Base-by-base conservation (phyloP, 805 yeast genomes). In the Yamadazyma sp. region DNA sequence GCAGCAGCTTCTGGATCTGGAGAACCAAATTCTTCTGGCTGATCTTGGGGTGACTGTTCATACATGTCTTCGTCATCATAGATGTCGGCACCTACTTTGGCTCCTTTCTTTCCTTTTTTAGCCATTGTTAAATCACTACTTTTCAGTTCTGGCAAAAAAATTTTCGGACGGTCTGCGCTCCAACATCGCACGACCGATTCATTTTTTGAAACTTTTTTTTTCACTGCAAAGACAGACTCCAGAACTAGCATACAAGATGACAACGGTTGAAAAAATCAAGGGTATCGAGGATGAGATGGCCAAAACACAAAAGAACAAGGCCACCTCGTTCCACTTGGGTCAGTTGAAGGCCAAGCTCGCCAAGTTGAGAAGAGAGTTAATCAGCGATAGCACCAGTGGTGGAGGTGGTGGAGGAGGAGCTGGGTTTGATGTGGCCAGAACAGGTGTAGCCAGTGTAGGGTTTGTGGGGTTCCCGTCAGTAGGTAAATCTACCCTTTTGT, bases 391-490 rank as follows among this genome's bases (percentile, higher is more conserved):
- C 27, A 76, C 89, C 26, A 53, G 64, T 11, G 51, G 57, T 30
- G 49, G 57, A 25, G 96, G 96, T 23, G 96, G 96, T 42, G 96
- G 96, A 42, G 86, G 78, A 14, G 97, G 98, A 47, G 79, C 77
- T 15, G 99, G 99, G 6, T 93, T 93, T 64, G 99, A 93, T 68
- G 98, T 93, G 30, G 95, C 96, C n/a, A 80, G 96, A 62, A 91
- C 97, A 0, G 99, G 99, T 65, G 96, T 87, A 10, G 97, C 96
- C 3, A 80, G 95, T 6, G 95, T 93, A 36, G 99, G 99, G 7
- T 93, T 90, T 59, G 96, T 93, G 29, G 99, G 99, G 3, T 93
- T 93, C 59, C 99, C 99, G 1, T 90, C 98, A 1, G 99, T 93
- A 3, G 93, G 93, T 21, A 85, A 85, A 54, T 80, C 87, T 6